A percentile compares a stretch with the other conserved stretches of the same genome.
Evolutionary conservation across 176 grass and related monocot species (phyloP).

Genomic region (Themeda triandra): DNA sequence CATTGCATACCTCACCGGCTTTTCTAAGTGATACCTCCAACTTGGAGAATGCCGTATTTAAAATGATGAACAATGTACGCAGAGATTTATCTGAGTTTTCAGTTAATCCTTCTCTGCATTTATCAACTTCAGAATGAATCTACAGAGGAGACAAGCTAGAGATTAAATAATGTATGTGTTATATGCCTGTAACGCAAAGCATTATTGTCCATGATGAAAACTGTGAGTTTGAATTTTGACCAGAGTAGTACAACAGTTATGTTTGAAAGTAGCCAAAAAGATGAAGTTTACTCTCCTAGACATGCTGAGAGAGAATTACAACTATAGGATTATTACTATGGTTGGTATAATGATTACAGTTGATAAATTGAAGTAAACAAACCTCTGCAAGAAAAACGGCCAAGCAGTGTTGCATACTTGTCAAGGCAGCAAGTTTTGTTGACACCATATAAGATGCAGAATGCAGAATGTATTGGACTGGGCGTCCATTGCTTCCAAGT

Average conservation of each 20-base stretch:
- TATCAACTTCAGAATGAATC: slow-evolving; percentile 80
- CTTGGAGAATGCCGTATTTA: slow-evolving; percentile 67
- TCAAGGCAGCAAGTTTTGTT: slow-evolving; percentile 58
- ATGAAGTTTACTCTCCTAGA: slow-evolving; percentile 1
- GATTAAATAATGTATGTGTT: slow-evolving; percentile 16
- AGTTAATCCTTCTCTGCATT: slow-evolving; percentile 55
- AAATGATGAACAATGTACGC: slow-evolving; percentile 45
- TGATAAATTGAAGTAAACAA: slow-evolving; percentile 22
- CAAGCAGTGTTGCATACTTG: slow-evolving; percentile 60
- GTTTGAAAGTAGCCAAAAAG: background rate
- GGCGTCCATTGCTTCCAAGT: slow-evolving; percentile 36
- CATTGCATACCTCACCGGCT: slow-evolving; percentile 45
- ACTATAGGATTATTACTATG: background rate
- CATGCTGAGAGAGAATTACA: background rate
- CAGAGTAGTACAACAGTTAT: background rate
- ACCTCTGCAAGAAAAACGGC: slow-evolving; percentile 89
- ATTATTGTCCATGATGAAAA: background rate
- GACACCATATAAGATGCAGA: slow-evolving; percentile 77
- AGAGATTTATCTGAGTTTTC: slow-evolving; percentile 76
- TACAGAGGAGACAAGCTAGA: slow-evolving; percentile 18
- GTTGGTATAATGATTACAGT: background rate
- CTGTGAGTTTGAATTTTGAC: background rate
- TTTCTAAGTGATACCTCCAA: slow-evolving; percentile 65
- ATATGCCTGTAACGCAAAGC: background rate
- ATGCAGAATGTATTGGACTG: slow-evolving; percentile 52